These are phyloP conservation scores for Spathaspora gorwiae DNA, from an alignment of 805 yeast species.

Conservation along the genomic window DNA sequence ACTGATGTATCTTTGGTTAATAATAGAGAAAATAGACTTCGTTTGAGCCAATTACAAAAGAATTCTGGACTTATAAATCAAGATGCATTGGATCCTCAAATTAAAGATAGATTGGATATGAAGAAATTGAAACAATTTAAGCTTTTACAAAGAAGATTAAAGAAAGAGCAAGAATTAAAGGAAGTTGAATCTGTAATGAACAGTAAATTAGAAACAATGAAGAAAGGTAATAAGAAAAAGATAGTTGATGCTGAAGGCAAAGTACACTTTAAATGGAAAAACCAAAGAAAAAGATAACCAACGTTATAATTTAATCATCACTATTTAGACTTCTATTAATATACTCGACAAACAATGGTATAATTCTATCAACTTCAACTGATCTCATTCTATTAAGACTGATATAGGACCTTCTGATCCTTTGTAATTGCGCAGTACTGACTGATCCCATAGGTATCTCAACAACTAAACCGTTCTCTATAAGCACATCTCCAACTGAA, in stretches of 20 bases:
- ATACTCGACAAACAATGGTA: constrained; percentile 72
- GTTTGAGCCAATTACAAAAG: constrained; percentile 52
- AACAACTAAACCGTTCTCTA: constrained; percentile 42
- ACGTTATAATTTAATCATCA: constrained; percentile 13
- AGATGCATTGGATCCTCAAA: constrained; percentile 26
- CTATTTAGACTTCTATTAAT: constrained; percentile 54
- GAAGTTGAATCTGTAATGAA: constrained; percentile 71
- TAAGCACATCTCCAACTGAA: constrained; percentile 48
- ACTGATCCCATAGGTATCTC: constrained; percentile 60
- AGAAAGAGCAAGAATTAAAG: constrained; percentile 63
- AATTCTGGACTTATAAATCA: constrained; percentile 26
- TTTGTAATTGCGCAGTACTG: constrained; percentile 72
- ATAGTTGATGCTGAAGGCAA: constrained; percentile 62
- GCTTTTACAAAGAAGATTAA: constrained; percentile 57
- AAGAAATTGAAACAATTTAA: constrained; percentile 60
- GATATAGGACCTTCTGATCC: constrained; percentile 81
- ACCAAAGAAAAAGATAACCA: constrained; percentile 53
- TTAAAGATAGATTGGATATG: constrained; percentile 34
- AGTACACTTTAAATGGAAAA: constrained; percentile 79
- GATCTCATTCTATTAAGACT: constrained; percentile 74
- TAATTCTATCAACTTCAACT: constrained; percentile 64
- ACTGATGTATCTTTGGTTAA: constrained; percentile 63
- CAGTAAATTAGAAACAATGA: constrained; percentile 79
- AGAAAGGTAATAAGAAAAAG: constrained; percentile 83
- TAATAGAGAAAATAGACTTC: constrained; percentile 69